Base-by-base conservation (phyloP, 805 yeast genomes). In the Nakazawaea molendinolei region DNA sequence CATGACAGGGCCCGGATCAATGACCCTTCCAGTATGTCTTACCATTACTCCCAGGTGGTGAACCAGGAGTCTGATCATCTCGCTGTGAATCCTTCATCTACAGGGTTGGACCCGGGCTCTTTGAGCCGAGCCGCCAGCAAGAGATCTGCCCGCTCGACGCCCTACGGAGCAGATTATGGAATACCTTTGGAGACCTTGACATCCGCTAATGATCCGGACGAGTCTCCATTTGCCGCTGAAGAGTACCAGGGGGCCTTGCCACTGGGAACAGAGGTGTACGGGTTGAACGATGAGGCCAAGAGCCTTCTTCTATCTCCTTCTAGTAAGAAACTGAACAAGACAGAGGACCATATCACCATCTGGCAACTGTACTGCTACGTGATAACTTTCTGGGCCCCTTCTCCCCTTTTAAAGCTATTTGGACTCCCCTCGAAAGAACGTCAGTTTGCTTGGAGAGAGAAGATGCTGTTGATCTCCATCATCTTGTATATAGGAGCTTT, bases 371-470 rank as follows among this genome's bases (percentile, higher is more conserved):
- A 86, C 60, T 87, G 96, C 55, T 75, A 76, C 46, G 48, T 72
- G 7, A 61, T 92, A 23, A 89, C 98, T 0, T 86, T 86, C 56
- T 90, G 96, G 92, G 94, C 95, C 3, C 95, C 97, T 1, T 73
- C 81, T 3, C 79, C 87, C 0, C 44, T 86, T 23, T 60, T 87
- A 49, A 63, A 62, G 29, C 56, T 84, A 29, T 82, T 76, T 58
- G 97, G 97, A 3, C 70, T 90, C 71, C 71, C 72, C 23, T 76
- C 82, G 15, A 75, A 76, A 46, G 89, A 79, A 29, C 75, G 95
- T 41, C 97, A 89, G 54, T 76, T 77, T 66, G 97, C 97, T 0
- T 92, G 98, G 98, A 73, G 98, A 52, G 98, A 92, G 52, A 90
- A 90, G 53, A 82, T 89, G 37, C 97, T 86, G 2, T 67, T 92